Evolutionary conservation across 2,329 filamentous ascomycete genomes (phyloP), one percentile per base, ranked within the genome.

Genomic region (Hyphodiscus sp.): DNA sequence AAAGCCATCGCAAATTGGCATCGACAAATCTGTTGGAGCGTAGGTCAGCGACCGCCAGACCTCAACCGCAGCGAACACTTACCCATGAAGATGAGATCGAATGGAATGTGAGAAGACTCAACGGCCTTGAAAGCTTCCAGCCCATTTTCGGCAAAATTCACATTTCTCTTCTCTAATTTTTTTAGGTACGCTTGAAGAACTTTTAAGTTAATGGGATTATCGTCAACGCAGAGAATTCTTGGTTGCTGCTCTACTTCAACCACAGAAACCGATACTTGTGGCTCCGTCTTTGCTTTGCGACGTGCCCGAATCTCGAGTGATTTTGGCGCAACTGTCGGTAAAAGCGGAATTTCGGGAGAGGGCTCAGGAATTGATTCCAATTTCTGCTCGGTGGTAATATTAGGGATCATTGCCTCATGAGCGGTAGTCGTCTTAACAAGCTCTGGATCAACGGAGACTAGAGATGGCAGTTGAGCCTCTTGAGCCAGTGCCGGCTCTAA

Each of bases 1-100:
- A 15, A 76, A 64, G 0, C 75, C 76, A 52, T 78, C 71, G 67
- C 80, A 76, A 7, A 80, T 67, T 0, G 78, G 78, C 78, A 81
- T 81, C 49, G 74, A 74, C 5, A 80, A 70, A 59, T 81, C 78
- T 69, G 61, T 62, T 11, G 60, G 1, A 3, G 23, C 23, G 23
- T 26, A 26, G 16, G 13, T 49, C 20, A 44, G 50, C 18, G 18
- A 4, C 3, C 23, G 23, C 23, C 23, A 26, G 23, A 26, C 8
- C 23, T 3, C 23, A 26, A 26, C 23, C 23, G 8, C 13, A 73
- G 74, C 29, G 74, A 63, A 10, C 74, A 65, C 11, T 41, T 63
- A 69, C 70, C 77, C 74, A 79, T 79, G 20, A 78, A 69, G 7
- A 78, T 69, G 30, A 76, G 68, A 45, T 71, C 69, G 41, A 71